A percentile compares a stretch with the other conserved stretches of the same genome.
Conservation (phyloP, 306 rosid species). For the Prunus mongolica region DNA sequence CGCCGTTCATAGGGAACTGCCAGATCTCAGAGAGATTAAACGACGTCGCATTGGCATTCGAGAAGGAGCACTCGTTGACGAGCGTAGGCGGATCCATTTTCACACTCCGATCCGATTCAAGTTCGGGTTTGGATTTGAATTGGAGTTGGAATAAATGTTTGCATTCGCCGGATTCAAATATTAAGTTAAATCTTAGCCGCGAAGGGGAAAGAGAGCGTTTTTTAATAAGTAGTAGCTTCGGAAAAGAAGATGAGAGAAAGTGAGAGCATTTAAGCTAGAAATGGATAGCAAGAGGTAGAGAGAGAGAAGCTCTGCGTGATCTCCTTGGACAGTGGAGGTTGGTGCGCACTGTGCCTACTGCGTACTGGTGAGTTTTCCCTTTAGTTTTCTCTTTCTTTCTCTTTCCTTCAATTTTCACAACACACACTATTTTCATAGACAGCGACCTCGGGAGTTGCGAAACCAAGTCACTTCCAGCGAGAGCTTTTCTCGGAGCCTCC, state of each 20-base stretch:
- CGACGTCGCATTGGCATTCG: constrained; percentile 47
- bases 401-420: background rate
- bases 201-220: constrained; percentile 1
- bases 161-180: background rate
- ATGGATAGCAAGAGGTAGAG: background rate
- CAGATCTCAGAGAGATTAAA: constrained; percentile 74
- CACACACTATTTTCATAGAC: constrained; percentile 23
- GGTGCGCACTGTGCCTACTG: constrained; percentile 43
- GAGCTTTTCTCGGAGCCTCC: constrained; percentile 58
- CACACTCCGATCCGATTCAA: constrained; percentile 13
- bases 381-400: constrained; percentile 20
- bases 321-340: constrained; percentile 52
- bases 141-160: background rate
- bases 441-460: constrained; percentile 44
- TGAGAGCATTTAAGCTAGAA: background rate
- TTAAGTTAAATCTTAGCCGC: background rate
- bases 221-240: background rate
- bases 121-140: background rate
- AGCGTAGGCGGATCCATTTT: constrained; percentile 74
- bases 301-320: constrained; percentile 20
- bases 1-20: constrained; percentile 48
- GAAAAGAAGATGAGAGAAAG: background rate
- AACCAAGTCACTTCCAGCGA: constrained; percentile 41
- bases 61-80: constrained; percentile 40
- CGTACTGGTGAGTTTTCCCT: background rate